phyloP scores from a whole-genome alignment of 2,329 filamentous ascomycete genomes.

The Zymoseptoria pseudotritici region DNA sequence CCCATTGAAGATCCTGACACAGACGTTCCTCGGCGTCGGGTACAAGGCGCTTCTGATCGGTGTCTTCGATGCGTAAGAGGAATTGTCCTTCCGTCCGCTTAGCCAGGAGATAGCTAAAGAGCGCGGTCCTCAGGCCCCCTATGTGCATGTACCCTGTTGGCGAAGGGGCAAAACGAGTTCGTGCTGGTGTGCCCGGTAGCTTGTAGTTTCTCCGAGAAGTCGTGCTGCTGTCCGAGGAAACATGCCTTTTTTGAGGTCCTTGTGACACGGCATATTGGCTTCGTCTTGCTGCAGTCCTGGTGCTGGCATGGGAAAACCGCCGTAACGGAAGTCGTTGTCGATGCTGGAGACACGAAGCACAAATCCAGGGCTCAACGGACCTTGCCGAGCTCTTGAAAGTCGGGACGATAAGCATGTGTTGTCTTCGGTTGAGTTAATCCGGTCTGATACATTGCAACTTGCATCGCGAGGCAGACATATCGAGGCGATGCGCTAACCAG shows the following conservation, averaged over 20 bases:
- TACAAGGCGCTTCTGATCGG: slow-evolving; percentile 81
- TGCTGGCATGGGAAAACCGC: slow-evolving; percentile 1
- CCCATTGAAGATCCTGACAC: slow-evolving; percentile 77
- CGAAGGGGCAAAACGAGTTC: slow-evolving; percentile 89
- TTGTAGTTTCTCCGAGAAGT: slow-evolving; percentile 19
- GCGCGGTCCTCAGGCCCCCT: slow-evolving; percentile 80
- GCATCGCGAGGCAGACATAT: not conserved
- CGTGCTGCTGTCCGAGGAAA: not conserved
- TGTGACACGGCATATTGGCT: not conserved
- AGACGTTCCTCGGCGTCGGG: slow-evolving; percentile 69
- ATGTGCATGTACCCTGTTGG: slow-evolving; percentile 91
- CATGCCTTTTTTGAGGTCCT: not conserved
- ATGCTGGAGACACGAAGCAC: slow-evolving; percentile 16
- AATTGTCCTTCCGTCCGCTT: slow-evolving; percentile 84
- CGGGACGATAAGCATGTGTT: not conserved
- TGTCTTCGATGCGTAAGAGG: slow-evolving; percentile 86
- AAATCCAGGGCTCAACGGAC: slow-evolving; percentile 11
- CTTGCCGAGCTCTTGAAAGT: not conserved
- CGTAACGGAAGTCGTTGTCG: slow-evolving; percentile 1
- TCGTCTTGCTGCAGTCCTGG: not conserved
- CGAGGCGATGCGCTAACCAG: not conserved
- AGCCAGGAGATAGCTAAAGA: slow-evolving; percentile 94
- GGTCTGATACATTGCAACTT: too few species aligned
- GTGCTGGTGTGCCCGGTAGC: slow-evolving; percentile 52
- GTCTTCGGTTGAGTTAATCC: not conserved